Evolutionary conservation across 768 basidiomycete species (phyloP).

Genomic region (Lyophyllum decastes): DNA sequence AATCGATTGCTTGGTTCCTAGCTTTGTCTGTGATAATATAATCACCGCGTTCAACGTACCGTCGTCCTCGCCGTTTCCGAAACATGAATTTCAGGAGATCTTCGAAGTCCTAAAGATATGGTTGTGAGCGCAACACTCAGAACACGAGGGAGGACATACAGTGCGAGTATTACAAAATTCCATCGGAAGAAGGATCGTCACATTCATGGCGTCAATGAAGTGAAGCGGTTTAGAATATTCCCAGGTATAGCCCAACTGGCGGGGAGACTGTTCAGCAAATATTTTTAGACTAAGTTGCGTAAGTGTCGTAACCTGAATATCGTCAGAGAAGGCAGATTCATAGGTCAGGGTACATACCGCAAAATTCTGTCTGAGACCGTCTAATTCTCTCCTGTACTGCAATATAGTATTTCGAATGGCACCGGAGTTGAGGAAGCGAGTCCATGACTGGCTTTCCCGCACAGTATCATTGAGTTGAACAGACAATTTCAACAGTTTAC

Average conservation of each 20-base stretch:
- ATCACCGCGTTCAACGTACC: constrained; percentile 3
- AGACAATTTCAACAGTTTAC: constrained; percentile 3
- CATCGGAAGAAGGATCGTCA: constrained; percentile 1
- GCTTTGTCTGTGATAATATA: constrained; percentile 1
- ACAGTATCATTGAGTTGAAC: not conserved
- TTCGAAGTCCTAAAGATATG: constrained; percentile 6
- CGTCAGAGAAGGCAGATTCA: not conserved
- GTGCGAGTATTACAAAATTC: constrained; percentile 7
- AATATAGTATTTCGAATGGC: not conserved
- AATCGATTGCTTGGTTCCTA: not conserved
- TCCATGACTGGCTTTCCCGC: constrained; percentile 5
- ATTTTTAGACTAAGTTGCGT: constrained; percentile 1
- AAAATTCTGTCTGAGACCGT: constrained; percentile 4
- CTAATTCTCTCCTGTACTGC: constrained; percentile 6
- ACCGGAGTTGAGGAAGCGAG: not conserved
- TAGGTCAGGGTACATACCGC: not conserved
- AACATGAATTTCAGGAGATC: constrained; percentile 12
- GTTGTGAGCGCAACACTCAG: not conserved
- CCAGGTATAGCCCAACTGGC: constrained; percentile 8
- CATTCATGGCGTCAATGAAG: constrained; percentile 14
- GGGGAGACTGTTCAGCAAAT: not conserved
- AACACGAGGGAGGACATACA: not conserved
- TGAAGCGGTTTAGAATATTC: constrained; percentile 2
- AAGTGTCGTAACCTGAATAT: not conserved
- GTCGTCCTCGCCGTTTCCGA: constrained; percentile 6